Evolutionary conservation across 1,284 basidiomycete species (phyloP).

Genomic region (Irpex sp.): DNA sequence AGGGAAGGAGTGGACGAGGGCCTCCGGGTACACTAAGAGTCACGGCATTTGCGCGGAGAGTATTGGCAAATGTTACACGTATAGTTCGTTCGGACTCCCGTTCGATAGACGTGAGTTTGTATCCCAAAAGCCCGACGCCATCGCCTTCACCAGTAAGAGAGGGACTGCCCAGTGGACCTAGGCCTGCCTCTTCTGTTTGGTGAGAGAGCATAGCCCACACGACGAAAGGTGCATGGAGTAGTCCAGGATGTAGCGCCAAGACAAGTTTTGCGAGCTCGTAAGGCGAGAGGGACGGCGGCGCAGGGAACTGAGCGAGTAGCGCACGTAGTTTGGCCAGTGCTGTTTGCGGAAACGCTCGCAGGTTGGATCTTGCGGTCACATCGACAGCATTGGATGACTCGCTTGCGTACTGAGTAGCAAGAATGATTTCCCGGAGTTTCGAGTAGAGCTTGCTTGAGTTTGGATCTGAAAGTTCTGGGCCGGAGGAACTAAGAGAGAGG

Average conservation of each 20-base stretch:
- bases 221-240: slow-evolving; percentile 50
- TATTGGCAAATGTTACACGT: slow-evolving; percentile 37
- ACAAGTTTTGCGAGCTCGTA: slow-evolving; percentile 49
- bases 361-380: slow-evolving; percentile 43
- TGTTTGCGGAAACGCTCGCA: slow-evolving; percentile 63
- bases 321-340: slow-evolving; percentile 47
- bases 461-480: slow-evolving; percentile 4
- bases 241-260: slow-evolving; percentile 50
- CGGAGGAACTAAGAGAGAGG: slow-evolving; percentile 35
- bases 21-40: slow-evolving; percentile 44
- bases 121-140: slow-evolving; percentile 49
- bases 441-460: slow-evolving; percentile 27
- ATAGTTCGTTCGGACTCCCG: slow-evolving; percentile 38
- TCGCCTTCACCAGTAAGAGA: slow-evolving; percentile 36
- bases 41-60: slow-evolving; percentile 27
- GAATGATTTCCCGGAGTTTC: slow-evolving; percentile 50
- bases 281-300: slow-evolving; percentile 36
- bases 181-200: slow-evolving; percentile 48
- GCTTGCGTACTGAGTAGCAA: slow-evolving; percentile 58
- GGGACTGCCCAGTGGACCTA: slow-evolving; percentile 51
- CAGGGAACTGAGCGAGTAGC: slow-evolving; percentile 46
- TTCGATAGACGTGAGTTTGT: slow-evolving; percentile 38
- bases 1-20: slow-evolving; percentile 25
- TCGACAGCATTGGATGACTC: slow-evolving; percentile 51
- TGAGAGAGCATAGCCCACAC: slow-evolving; percentile 58